Base-by-base conservation (phyloP, 2,329 filamentous ascomycete genomes). In the Trichoderma sp. region DNA sequence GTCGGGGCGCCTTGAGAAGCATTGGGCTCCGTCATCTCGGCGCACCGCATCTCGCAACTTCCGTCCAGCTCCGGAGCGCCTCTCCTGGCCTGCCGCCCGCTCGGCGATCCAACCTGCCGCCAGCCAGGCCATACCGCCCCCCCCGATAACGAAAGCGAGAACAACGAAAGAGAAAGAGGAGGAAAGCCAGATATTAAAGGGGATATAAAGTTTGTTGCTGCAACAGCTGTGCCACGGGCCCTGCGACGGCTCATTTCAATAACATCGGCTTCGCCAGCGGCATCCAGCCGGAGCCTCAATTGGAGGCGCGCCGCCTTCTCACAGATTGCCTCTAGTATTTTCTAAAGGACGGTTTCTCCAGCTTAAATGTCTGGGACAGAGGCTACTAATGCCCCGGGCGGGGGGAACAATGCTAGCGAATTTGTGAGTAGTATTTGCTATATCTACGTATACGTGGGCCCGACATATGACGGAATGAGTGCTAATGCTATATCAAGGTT, bases 381-480 rank as follows among this genome's bases (percentile, higher is more conserved):
- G 68, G 72, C 74, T 68, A 72, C 75, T 53, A 70, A 77, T 55
- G 75, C 81, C 76, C 76, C 74, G 73, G 82, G 83, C 78, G 83
- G 83, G 72, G 83, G 83, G 77, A 96, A 92, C 82, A 97, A 93
- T 84, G 96, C 94, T 72, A 97, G 94, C 86, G 94, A 97, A 84
- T 97, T 97, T 87, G 94, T 97, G 85, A 85, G 92, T 91, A 57
- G 14, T 11, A 16, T 16, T 37, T 7, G 24, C n/a, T 16, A 47
- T 31, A 7, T 31, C 37, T 47, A 27, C 21, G 24, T 27, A 14
- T 47, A n/a, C 19, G 19, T n/a, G 40, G 2, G 2, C 7, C 19
- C 27, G 49, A 43, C 2, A 21, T 53, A 37, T 14, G 53, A 43
- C 16, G 6, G 16, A 19, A 62, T n/a, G 21, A 49, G 14, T 64